Evolutionary conservation across 768 basidiomycete genomes (phyloP).

Genomic region (Megacollybia marginata): DNA sequence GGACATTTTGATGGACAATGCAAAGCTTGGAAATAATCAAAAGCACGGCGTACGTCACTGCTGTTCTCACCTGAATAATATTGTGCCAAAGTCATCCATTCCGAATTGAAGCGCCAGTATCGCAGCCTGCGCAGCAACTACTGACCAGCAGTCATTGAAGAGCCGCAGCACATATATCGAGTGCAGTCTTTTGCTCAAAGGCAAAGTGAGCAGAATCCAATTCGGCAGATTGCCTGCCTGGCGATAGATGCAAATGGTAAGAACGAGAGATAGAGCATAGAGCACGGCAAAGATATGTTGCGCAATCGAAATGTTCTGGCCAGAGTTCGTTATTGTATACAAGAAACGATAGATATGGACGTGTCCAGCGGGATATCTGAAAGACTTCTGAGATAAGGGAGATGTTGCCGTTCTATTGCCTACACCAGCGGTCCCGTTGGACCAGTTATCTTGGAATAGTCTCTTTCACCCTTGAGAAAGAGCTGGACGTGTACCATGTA

Average conservation of each 20-base stretch:
- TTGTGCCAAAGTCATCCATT: slow-evolving; percentile 52
- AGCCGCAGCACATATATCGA: slow-evolving; percentile 88
- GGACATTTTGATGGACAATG: slow-evolving; percentile 94
- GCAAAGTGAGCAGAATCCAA: slow-evolving; percentile 64
- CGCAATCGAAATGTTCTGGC: slow-evolving; percentile 50
- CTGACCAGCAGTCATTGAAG: slow-evolving; percentile 93
- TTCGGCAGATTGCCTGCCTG: slow-evolving; percentile 58
- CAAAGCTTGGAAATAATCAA: slow-evolving; percentile 39
- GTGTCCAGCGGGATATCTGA: slow-evolving; percentile 93
- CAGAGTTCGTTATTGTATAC: slow-evolving; percentile 53
- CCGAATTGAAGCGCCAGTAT: slow-evolving; percentile 57
- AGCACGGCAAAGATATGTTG: slow-evolving; percentile 76
- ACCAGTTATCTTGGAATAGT: slow-evolving; percentile 77
- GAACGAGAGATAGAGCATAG: slow-evolving; percentile 58
- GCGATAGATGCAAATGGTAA: slow-evolving; percentile 65
- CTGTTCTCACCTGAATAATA: slow-evolving; percentile 55
- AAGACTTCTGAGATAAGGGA: not conserved
- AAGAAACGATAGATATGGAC: slow-evolving; percentile 75
- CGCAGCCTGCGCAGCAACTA: slow-evolving; percentile 56
- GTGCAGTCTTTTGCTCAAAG: slow-evolving; percentile 88
- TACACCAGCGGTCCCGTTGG: slow-evolving; percentile 94
- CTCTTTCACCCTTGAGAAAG: slow-evolving; percentile 73
- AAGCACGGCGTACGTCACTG: no score
- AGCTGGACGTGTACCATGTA: slow-evolving; percentile 86
- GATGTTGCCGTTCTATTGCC: slow-evolving; percentile 12